phyloP scores from a whole-genome alignment of 73 alveolate genomes.

The Stentor coeruleus region DNA sequence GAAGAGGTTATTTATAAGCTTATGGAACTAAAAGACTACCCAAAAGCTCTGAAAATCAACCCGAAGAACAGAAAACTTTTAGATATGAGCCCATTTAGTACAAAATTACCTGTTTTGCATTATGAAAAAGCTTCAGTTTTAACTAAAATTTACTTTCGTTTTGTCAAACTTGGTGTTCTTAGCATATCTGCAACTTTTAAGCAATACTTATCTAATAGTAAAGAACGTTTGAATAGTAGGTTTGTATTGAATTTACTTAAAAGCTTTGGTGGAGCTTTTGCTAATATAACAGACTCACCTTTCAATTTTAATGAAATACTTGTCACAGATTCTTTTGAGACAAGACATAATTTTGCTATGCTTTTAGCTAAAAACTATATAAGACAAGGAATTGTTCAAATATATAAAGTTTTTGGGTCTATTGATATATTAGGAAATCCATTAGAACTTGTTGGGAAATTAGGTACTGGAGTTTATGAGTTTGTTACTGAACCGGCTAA shows the following conservation, averaged over 20 bases:
- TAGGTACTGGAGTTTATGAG: conserved; percentile 92
- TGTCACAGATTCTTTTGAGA: conserved; percentile 36
- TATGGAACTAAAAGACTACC: neutral
- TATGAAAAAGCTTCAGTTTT: conserved; percentile 18
- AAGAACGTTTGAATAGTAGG: conserved; percentile 31
- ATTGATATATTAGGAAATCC: conserved; percentile 90
- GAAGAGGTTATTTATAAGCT: conserved; percentile 11
- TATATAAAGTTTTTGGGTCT: conserved; percentile 76
- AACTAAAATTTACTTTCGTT: conserved; percentile 45
- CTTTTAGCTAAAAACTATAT: conserved; percentile 49
- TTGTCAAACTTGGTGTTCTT: conserved; percentile 49
- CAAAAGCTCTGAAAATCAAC: neutral
- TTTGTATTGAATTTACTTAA: conserved; percentile 40
- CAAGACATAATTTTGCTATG: conserved; percentile 25
- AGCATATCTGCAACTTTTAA: conserved; percentile 33
- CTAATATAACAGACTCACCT: conserved; percentile 53
- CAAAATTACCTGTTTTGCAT: conserved; percentile 35
- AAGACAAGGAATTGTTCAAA: conserved; percentile 66
- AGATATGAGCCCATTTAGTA: neutral
- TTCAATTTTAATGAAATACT: conserved; percentile 44
- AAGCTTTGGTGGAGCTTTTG: conserved; percentile 38
- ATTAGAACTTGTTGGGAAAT: conserved; percentile 75
- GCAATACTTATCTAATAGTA: conserved; percentile 11
- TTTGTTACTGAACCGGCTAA: conserved; percentile 87
- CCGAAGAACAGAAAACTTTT: neutral